A percentile compares a stretch with the other conserved stretches of the same genome.
phyloP scores from a whole-genome alignment of 75 land plant genomes.

The Pinus taeda region DNA sequence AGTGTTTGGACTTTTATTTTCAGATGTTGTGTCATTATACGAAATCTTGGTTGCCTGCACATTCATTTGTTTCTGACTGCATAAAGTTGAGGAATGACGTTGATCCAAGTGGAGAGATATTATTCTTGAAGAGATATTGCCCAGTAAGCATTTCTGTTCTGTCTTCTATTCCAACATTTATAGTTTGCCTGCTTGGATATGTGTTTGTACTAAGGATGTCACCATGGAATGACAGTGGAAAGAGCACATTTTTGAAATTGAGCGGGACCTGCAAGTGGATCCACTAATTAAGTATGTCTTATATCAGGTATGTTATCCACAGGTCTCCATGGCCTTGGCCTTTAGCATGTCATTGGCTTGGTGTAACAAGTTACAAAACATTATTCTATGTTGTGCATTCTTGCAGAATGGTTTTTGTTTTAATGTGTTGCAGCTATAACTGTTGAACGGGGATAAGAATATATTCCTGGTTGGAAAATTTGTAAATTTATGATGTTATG shows the following conservation, averaged over 20 bases:
- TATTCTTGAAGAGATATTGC: constrained; percentile 37
- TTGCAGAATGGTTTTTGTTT: neutral
- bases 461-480: too few relatives aligned
- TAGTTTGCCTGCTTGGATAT: neutral
- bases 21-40: constrained; percentile 35
- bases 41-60: constrained; percentile 49
- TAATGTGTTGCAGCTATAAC: neutral
- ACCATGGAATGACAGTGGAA: constrained; percentile 19
- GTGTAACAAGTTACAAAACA: neutral
- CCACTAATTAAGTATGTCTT: constrained; percentile 33
- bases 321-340: neutral
- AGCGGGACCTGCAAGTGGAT: constrained; percentile 21
- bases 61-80: constrained; percentile 32
- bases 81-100: constrained; percentile 29
- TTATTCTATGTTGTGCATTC: neutral
- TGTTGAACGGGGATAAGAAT: too few relatives aligned
- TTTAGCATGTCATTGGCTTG: neutral
- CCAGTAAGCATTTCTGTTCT: constrained; percentile 27
- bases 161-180: constrained; percentile 2
- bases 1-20: neutral
- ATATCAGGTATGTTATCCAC: constrained; percentile 12
- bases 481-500: too few relatives aligned
- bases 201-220: neutral
- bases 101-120: constrained; percentile 38
- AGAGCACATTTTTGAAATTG: constrained; percentile 25